phyloP scores from a whole-genome alignment of 2,329 filamentous ascomycete genomes.

The Cladosporium sp. region DNA sequence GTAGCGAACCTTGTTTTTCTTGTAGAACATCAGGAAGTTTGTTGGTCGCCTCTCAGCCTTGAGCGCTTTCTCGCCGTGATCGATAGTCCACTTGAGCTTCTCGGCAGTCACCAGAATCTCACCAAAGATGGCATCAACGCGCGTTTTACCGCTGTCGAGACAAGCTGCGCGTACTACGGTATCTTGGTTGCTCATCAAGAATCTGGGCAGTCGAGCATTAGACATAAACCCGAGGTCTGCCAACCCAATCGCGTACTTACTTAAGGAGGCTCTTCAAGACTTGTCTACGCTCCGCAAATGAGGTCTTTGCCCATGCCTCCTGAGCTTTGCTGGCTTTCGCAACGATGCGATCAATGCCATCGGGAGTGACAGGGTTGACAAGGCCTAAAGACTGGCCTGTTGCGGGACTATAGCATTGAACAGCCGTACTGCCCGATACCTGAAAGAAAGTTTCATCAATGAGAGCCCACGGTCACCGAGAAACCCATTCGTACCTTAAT shows the following conservation, averaged over 20 bases:
- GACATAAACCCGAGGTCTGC: neutral
- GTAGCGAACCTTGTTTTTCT: slow-evolving; percentile 83
- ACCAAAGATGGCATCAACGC: slow-evolving; percentile 87
- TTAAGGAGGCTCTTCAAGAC: slow-evolving; percentile 78
- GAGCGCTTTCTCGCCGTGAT: slow-evolving; percentile 81
- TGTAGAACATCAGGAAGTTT: slow-evolving; percentile 92
- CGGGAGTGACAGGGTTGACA: slow-evolving; percentile 69
- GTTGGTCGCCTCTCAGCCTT: slow-evolving; percentile 69
- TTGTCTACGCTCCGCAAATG: slow-evolving; percentile 68
- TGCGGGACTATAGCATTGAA: slow-evolving; percentile 85
- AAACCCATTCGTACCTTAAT: slow-evolving; percentile 46
- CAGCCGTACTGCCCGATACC: slow-evolving; percentile 57
- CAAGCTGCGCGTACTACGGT: slow-evolving; percentile 80
- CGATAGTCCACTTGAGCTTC: slow-evolving; percentile 90
- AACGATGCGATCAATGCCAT: slow-evolving; percentile 74
- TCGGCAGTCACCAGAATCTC: slow-evolving; percentile 92
- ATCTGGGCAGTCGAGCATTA: slow-evolving; percentile 35
- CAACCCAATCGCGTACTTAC: slow-evolving; percentile 30
- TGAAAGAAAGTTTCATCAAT: no score
- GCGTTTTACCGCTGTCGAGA: slow-evolving; percentile 92
- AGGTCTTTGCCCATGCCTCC: slow-evolving; percentile 68
- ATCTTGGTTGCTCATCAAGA: slow-evolving; percentile 84
- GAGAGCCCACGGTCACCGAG: neutral
- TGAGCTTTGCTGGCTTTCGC: slow-evolving; percentile 71
- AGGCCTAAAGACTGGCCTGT: slow-evolving; percentile 78